Conservation (phyloP, 106 monocot genomes). For the Iris macrosiphon region DNA sequence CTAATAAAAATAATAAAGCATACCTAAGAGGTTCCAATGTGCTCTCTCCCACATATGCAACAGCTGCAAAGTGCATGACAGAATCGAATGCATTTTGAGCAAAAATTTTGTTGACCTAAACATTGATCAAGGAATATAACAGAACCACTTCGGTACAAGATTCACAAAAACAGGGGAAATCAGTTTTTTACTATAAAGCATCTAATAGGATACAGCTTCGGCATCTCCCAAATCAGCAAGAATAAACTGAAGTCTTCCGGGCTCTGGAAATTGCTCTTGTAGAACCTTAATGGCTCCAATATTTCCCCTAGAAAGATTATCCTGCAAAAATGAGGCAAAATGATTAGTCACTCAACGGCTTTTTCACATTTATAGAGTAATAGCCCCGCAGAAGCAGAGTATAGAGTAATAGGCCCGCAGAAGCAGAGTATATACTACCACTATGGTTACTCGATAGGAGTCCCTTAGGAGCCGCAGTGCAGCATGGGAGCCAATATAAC, state of each 20-base stretch:
- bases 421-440: constrained; percentile 27
- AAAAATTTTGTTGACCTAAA: constrained; percentile 70
- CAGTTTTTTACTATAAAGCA: background rate
- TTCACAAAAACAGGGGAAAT: too few species aligned
- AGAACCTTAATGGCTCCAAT: constrained; percentile 69
- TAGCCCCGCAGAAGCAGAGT: background rate
- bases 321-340: constrained; percentile 18
- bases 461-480: constrained; percentile 61
- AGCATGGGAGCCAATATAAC: constrained; percentile 77
- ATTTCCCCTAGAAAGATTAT: constrained; percentile 79
- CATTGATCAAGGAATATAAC: constrained; percentile 16
- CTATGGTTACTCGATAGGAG: constrained; percentile 65
- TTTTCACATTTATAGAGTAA: background rate
- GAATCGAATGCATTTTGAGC: constrained; percentile 87
- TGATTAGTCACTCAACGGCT: background rate
- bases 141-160: background rate
- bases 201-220: constrained; percentile 41
- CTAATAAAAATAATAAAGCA: background rate
- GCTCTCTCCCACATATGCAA: constrained; percentile 94
- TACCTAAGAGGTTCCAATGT: constrained; percentile 80
- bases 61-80: constrained; percentile 95
- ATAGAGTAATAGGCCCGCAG: background rate
- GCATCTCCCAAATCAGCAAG: constrained; percentile 74
- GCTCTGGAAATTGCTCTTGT: constrained; percentile 57
- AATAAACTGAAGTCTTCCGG: constrained; percentile 70